Percentiles rank a stretch among this genome's conserved stretches.
These are phyloP conservation scores for Microdochium trichocladiopsis DNA, from an alignment of 2,329 filamentous ascomycete species.

Conservation along the genomic window DNA sequence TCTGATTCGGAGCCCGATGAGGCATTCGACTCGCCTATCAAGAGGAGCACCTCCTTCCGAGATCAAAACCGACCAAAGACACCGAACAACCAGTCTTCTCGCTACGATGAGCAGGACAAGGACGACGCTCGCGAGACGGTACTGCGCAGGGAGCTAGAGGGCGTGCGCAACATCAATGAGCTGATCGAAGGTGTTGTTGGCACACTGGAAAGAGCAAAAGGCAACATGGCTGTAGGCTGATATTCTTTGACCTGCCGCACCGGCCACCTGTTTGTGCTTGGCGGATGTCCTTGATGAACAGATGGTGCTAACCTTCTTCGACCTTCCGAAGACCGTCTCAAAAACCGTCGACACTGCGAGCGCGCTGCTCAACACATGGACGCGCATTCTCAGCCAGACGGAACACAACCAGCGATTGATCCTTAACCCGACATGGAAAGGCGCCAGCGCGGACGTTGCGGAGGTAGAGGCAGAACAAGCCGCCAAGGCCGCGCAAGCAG, in stretches of 20 bases:
- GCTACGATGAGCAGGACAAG: conserved; percentile 45
- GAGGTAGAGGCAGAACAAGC: conserved; percentile 77
- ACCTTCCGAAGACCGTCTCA: conserved; percentile 60
- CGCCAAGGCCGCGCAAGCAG: conserved; percentile 67
- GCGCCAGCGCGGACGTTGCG: conserved; percentile 77
- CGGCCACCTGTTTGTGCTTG: no score
- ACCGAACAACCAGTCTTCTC: conserved; percentile 30
- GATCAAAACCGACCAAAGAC: conserved; percentile 28
- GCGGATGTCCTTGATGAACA: background rate
- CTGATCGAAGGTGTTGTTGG: conserved; percentile 74
- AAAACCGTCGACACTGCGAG: conserved; percentile 82
- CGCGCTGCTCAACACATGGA: conserved; percentile 89
- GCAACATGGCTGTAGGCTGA: conserved; percentile 65
- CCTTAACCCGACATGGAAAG: conserved; percentile 82
- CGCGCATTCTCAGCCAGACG: conserved; percentile 89
- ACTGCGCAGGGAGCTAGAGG: conserved; percentile 72
- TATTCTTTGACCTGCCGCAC: conserved; percentile 1
- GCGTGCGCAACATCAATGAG: conserved; percentile 78
- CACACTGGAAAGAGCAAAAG: conserved; percentile 64
- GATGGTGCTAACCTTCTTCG: background rate
- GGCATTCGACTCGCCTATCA: conserved; percentile 36
- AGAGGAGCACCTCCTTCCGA: conserved; percentile 22
- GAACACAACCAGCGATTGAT: conserved; percentile 95
- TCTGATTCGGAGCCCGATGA: conserved; percentile 36
- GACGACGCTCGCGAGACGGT: conserved; percentile 66